Evolutionary conservation across 1,284 basidiomycete genomes (phyloP).

Genomic region (Porogramme epimiltina): DNA sequence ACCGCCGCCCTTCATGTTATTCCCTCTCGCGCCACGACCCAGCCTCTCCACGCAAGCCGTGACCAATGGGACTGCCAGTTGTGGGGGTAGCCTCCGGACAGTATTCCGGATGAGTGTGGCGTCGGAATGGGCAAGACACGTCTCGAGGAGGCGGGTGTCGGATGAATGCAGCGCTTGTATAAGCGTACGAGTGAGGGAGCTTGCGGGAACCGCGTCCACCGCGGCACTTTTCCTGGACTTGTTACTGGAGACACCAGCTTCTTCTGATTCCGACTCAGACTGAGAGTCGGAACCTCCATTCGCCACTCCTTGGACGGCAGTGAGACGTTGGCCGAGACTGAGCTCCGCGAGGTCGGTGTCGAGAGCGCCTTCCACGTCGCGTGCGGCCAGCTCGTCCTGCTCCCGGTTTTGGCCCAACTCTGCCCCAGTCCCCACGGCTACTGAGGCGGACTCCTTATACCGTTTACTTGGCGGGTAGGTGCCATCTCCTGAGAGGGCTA

Average conservation of each 20-base stretch:
- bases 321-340: slow-evolving; percentile 85
- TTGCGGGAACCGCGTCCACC: slow-evolving; percentile 60
- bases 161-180: slow-evolving; percentile 97
- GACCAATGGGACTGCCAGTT: slow-evolving; percentile 86
- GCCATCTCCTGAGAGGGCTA: too few relatives aligned
- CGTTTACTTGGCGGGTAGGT: slow-evolving; percentile 43
- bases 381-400: slow-evolving; percentile 52
- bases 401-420: slow-evolving; percentile 63
- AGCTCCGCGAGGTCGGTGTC: slow-evolving; percentile 88
- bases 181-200: slow-evolving; percentile 91
- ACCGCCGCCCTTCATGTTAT: slow-evolving; percentile 78
- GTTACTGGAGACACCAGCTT: slow-evolving; percentile 37
- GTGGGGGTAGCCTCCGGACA: slow-evolving; percentile 86
- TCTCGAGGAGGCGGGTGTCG: slow-evolving; percentile 87
- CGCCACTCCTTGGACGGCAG: slow-evolving; percentile 62
- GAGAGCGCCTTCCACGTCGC: slow-evolving; percentile 66
- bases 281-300: slow-evolving; percentile 37
- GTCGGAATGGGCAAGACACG: slow-evolving; percentile 88
- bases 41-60: slow-evolving; percentile 90
- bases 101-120: slow-evolving; percentile 84
- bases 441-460: slow-evolving; percentile 62
- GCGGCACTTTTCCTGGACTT: slow-evolving; percentile 10
- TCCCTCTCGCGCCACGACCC: slow-evolving; percentile 74
- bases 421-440: slow-evolving; percentile 64
- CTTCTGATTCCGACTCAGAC: slow-evolving; percentile 47